Percentiles rank a stretch among this genome's conserved stretches.
phyloP scores from a whole-genome alignment of 2,329 filamentous ascomycete genomes.

The Aspergillus caelatus region DNA sequence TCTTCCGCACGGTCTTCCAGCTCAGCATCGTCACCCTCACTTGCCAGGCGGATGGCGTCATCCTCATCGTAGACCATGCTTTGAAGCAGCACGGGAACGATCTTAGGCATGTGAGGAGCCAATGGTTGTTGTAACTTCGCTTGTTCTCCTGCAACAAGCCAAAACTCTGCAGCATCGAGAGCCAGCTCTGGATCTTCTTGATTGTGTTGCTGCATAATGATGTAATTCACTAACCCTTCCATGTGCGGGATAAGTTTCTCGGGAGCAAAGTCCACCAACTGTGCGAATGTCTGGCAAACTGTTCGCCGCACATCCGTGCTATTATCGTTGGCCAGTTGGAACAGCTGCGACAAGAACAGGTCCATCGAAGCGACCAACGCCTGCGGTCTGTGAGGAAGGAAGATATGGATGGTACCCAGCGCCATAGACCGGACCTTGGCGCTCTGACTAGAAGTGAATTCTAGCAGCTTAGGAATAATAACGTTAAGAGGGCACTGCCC shows the following conservation, averaged over 20 bases:
- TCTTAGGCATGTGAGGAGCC: slow-evolving; percentile 76
- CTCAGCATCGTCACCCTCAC: slow-evolving; percentile 85
- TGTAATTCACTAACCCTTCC: slow-evolving; percentile 85
- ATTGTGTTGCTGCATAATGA: slow-evolving; percentile 83
- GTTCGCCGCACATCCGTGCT: slow-evolving; percentile 84
- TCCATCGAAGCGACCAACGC: slow-evolving; percentile 81
- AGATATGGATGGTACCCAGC: slow-evolving; percentile 85
- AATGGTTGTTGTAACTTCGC: slow-evolving; percentile 75
- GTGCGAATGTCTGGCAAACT: slow-evolving; percentile 90
- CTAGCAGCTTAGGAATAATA: slow-evolving; percentile 86
- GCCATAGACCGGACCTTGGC: slow-evolving; percentile 79
- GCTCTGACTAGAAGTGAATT: slow-evolving; percentile 76
- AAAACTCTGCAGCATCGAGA: slow-evolving; percentile 95
- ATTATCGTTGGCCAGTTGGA: slow-evolving; percentile 75
- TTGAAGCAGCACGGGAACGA: slow-evolving; percentile 86
- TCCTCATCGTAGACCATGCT: slow-evolving; percentile 98
- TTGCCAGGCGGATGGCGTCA: slow-evolving; percentile 82
- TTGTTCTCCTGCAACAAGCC: slow-evolving; percentile 91
- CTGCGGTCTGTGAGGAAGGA: slow-evolving; percentile 81
- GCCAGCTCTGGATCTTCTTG: slow-evolving; percentile 83
- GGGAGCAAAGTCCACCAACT: slow-evolving; percentile 85
- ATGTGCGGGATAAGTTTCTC: slow-evolving; percentile 91
- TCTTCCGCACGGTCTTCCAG: slow-evolving; percentile 88
- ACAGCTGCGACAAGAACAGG: slow-evolving; percentile 77
- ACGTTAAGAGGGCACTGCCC: slow-evolving; percentile 85